These are phyloP conservation scores for Termitomyces sp. DNA, from an alignment of 768 basidiomycete species.

Conservation along the genomic window DNA sequence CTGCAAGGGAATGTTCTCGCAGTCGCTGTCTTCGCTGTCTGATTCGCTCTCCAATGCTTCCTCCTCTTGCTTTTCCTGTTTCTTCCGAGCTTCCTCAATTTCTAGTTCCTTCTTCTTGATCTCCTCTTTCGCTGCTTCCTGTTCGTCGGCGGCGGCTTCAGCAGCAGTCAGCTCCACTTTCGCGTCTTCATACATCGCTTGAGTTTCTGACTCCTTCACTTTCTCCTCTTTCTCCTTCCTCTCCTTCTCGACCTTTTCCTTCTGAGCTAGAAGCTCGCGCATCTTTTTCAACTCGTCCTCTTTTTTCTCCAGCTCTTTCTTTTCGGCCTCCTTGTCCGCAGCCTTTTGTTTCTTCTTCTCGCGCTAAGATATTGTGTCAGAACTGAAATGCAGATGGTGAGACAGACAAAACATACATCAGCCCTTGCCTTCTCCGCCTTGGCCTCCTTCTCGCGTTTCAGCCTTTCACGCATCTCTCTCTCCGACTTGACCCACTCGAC, in stretches of 20 bases:
- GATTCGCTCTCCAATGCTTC: slow-evolving; percentile 24
- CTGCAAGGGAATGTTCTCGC: slow-evolving; percentile 34
- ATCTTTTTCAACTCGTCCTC: slow-evolving; percentile 55
- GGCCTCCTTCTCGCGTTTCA: slow-evolving; percentile 72
- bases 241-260: slow-evolving; percentile 45
- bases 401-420: slow-evolving; percentile 43
- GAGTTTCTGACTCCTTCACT: slow-evolving; percentile 23
- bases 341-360: slow-evolving; percentile 54
- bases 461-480: slow-evolving; percentile 69
- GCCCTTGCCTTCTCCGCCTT: slow-evolving; percentile 64
- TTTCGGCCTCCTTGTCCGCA: slow-evolving; percentile 54
- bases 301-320: slow-evolving; percentile 64
- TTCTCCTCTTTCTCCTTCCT: slow-evolving; percentile 43
- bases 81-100: slow-evolving; percentile 23
- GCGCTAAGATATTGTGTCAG: slow-evolving; percentile 25
- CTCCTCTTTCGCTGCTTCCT: slow-evolving; percentile 21
- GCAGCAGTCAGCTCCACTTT: slow-evolving; percentile 22
- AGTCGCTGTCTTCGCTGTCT: slow-evolving; percentile 38
- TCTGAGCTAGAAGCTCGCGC: slow-evolving; percentile 47
- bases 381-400: neutral
- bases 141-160: slow-evolving; percentile 28
- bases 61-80: slow-evolving; percentile 21
- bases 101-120: slow-evolving; percentile 23
- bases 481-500: slow-evolving; percentile 73
- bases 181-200: slow-evolving; percentile 22